Base-by-base conservation (phyloP, 2,329 filamentous ascomycete genomes). In the Fusarium pseudonygamai region DNA sequence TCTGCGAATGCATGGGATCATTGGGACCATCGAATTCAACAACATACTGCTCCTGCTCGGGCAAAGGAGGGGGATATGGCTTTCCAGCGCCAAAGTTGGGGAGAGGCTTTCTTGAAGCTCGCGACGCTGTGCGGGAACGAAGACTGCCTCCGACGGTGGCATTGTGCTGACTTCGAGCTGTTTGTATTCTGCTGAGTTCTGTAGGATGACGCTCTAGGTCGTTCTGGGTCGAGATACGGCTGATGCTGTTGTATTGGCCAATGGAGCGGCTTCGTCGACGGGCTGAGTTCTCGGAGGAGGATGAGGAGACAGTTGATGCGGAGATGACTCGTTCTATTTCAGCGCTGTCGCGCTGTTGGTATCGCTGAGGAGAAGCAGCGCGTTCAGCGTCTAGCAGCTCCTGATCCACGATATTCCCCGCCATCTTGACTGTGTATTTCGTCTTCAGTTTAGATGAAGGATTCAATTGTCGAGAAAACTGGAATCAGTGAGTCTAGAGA, bases 1-100 rank as follows among this genome's bases (percentile, higher is more conserved):
- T 97, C 83, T 96, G 93, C 3, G 94, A 92, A 81, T 97, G 94
- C 68, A 95, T 79, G 6, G 94, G 94, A 78, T 97, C 95, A 72
- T 95, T 87, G 3, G 90, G 92, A 0, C 94, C 95, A 75, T 95
- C 92, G 78, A 97, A 97, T 81, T 94, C 93, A 47, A 95, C 93
- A 1, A 95, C 92, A 78, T 95, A 96, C 72, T 93, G 90, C 76
- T 95, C 93, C 75, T 88, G 86, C 20, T 91, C 89, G 5, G 93
- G 92, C 46, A 95, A 80, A 1, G 84, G 85, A 7, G 93, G 93
- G 7, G 93, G 93, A 77, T 90, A 94, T 1, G 90, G 86, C 82
- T 94, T 95, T n/a, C 91, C 92, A 61, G 86, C 90, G 40, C 93
- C 93, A 80, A 95, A 93, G 12, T 84, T 82, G 3, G 93, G 93